Evolutionary conservation across 78 protist genomes (phyloP), one percentile per base, ranked within the genome.

Genomic region (Thecamonas trahens): DNA sequence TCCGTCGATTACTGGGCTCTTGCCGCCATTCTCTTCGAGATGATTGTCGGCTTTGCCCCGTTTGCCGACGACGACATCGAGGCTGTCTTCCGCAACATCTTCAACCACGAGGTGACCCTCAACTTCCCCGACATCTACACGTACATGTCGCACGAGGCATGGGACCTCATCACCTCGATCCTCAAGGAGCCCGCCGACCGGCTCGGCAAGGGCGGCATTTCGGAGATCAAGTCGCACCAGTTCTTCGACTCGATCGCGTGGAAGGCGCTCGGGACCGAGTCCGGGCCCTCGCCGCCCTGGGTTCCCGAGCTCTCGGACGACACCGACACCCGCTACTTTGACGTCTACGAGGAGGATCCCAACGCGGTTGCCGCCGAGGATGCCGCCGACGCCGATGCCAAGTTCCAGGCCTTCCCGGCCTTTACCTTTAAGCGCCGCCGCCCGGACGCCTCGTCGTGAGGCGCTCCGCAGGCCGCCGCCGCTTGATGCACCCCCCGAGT

Each of bases 211-310:
- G 8, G n/a, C 18, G 80, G 82, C 57, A 67, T 85, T 18, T 82
- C 75, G 2, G 91, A 86, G 60, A 86, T 93, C 22, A 37, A 77
- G 57, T 1, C 37, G 20, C 94, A 92, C 68, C 77, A 80, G 8
- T 92, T 89, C 74, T 92, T 92, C 73, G 50, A 38, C 24, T 88
- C 75, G 22, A 84, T 88, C 18, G 52, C 45, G 4, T 92, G 91
- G 91, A 70, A 42, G 13, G 20, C 2, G 11, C 38, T 89, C n/a
- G 86, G 83, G n/a, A n/a, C n/a, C n/a, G n/a, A n/a, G n/a, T n/a
- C n/a, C n/a, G n/a, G n/a, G n/a, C n/a, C n/a, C n/a, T n/a, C 49
- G 26, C 76, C 76, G 3, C 76, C 76, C 20, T 70, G 54, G 11
- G 35, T 57, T 13, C 76, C 76, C 3, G 76, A 57, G 17, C 35